phyloP scores from a whole-genome alignment of 371 early-diverging fungal genomes.

The Batkoa obscura region DNA sequence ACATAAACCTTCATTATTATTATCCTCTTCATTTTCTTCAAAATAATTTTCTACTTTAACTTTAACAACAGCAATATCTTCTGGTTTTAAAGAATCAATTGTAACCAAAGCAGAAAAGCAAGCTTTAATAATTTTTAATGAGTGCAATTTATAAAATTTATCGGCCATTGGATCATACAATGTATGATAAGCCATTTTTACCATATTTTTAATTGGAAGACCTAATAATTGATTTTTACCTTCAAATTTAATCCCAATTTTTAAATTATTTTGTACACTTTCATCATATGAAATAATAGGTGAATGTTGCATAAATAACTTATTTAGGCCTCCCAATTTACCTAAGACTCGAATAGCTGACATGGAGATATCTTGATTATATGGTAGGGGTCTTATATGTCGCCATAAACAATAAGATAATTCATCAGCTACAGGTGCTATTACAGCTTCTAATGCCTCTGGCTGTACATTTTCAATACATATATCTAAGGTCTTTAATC shows the following conservation, averaged over 20 bases:
- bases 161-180: slow-evolving; percentile 26
- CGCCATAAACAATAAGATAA: slow-evolving; percentile 83
- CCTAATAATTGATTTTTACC: slow-evolving; percentile 24
- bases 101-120: no score
- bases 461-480: slow-evolving; percentile 95
- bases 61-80: no score
- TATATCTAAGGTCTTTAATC: slow-evolving; percentile 88
- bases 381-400: slow-evolving; percentile 70
- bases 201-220: slow-evolving; percentile 28
- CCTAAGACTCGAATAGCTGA: slow-evolving; percentile 87
- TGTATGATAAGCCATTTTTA: slow-evolving; percentile 29
- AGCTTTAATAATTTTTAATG: neutral
- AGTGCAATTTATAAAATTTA: neutral
- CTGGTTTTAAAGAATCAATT: no score
- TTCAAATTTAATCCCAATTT: slow-evolving; percentile 40
- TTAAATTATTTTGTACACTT: slow-evolving; percentile 34
- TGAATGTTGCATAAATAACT: slow-evolving; percentile 51
- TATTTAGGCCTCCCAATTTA: slow-evolving; percentile 86
- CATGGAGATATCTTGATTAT: slow-evolving; percentile 62
- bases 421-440: slow-evolving; percentile 83
- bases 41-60: no score
- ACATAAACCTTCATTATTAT: no score
- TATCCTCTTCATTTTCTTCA: no score
- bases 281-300: neutral
- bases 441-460: slow-evolving; percentile 90